Evolutionary conservation across 164 flowering plant genomes (phyloP).

Genomic region (Macadamia tetraphylla): DNA sequence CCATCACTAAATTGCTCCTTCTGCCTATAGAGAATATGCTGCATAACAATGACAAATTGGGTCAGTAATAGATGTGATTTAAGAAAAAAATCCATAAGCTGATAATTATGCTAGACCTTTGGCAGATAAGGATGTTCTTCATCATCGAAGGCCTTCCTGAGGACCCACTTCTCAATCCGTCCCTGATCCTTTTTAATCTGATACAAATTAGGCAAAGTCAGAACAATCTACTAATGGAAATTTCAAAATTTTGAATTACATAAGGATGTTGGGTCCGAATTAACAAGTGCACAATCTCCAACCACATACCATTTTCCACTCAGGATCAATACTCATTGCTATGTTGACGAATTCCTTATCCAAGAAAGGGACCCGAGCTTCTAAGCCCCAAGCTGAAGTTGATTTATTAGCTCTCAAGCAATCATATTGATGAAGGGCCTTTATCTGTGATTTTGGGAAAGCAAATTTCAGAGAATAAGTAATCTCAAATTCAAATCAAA

Average conservation of each 20-base stretch:
- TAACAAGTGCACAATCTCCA: neutral
- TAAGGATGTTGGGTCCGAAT: neutral
- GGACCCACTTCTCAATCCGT: slow-evolving; percentile 87
- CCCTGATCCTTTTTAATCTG: slow-evolving; percentile 70
- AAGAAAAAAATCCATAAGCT: neutral
- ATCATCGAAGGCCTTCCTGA: slow-evolving; percentile 90
- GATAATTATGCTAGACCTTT: slow-evolving; percentile 46
- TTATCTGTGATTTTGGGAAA: slow-evolving; percentile 24
- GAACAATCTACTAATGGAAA: too few relatives aligned
- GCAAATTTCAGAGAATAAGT: too few relatives aligned
- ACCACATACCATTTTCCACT: slow-evolving; percentile 38
- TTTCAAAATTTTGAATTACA: neutral
- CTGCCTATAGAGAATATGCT: slow-evolving; percentile 94
- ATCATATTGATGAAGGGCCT: slow-evolving; percentile 49
- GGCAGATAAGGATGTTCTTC: slow-evolving; percentile 85
- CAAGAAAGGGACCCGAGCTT: slow-evolving; percentile 50
- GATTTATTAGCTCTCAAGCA: slow-evolving; percentile 94
- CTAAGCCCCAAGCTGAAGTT: slow-evolving; percentile 89
- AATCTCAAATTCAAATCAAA: too few relatives aligned
- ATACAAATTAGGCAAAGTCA: neutral
- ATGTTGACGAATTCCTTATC: slow-evolving; percentile 45
- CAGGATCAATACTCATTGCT: slow-evolving; percentile 51
- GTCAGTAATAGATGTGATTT: slow-evolving; percentile 7
- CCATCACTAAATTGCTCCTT: slow-evolving; percentile 98
- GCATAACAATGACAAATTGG: slow-evolving; percentile 22